A percentile compares a stretch with the other conserved stretches of the same genome.
Evolutionary conservation across 2,329 filamentous ascomycete genomes (phyloP).

Genomic region (Ustilaginoidea virens): DNA sequence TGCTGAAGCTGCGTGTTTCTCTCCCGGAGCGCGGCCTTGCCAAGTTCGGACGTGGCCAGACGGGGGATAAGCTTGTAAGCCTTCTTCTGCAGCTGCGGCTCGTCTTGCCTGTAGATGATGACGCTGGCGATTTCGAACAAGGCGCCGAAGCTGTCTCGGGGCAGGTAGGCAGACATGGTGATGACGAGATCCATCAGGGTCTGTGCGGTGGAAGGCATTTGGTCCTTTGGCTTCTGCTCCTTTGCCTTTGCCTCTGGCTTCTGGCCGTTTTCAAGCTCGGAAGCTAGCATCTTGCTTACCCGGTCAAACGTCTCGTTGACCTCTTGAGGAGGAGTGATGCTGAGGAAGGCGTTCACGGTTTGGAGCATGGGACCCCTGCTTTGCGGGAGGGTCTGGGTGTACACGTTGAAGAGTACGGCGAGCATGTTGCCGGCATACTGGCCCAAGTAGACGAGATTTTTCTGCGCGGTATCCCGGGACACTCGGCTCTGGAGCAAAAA

Average conservation of each 20-base stretch:
- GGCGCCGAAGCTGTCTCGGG: conserved; percentile 66
- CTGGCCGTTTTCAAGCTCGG: conserved; percentile 41
- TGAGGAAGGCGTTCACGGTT: conserved; percentile 88
- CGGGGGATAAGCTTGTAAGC: conserved; percentile 95
- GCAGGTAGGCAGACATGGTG: conserved; percentile 87
- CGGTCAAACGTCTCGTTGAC: conserved; percentile 78
- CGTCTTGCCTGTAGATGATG: conserved; percentile 65
- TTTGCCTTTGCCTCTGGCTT: conserved; percentile 50
- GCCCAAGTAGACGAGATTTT: conserved; percentile 71
- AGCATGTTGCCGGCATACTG: conserved; percentile 75
- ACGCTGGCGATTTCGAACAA: conserved; percentile 78
- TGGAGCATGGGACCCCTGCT: conserved; percentile 81
- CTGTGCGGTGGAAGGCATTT: conserved; percentile 84
- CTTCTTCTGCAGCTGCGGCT: conserved; percentile 95
- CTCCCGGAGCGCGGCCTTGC: conserved; percentile 59
- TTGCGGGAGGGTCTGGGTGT: conserved; percentile 88
- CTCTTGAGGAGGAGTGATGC: conserved; percentile 65
- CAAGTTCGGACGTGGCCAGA: conserved; percentile 65
- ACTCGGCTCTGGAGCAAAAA: conserved; percentile 66
- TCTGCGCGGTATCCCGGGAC: conserved; percentile 56
- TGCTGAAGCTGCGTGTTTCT: conserved; percentile 65
- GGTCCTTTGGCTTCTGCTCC: conserved; percentile 42
- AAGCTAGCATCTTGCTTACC: conserved; percentile 70
- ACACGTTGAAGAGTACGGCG: conserved; percentile 97
- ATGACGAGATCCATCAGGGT: conserved; percentile 95